Evolutionary conservation across 129 eudicot species (phyloP).

Genomic region (Artemisia argyi): DNA sequence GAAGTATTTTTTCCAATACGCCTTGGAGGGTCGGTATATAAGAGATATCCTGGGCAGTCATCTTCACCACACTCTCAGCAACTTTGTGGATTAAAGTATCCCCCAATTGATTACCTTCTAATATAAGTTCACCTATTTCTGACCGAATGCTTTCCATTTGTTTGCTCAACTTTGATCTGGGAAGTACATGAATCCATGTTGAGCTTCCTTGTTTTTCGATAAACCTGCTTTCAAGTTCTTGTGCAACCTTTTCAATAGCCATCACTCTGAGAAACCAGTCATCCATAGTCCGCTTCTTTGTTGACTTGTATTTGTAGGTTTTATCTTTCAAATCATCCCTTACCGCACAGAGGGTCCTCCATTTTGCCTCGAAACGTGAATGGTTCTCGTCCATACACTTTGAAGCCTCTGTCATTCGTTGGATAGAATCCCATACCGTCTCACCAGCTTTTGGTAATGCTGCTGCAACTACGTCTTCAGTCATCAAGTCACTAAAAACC

Average conservation of each 20-base stretch:
- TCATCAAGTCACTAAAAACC: constrained; percentile 18
- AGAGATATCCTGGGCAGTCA: constrained; percentile 27
- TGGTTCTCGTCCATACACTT: constrained; percentile 22
- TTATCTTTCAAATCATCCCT: constrained; percentile 28
- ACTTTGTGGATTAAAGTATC: constrained; percentile 31
- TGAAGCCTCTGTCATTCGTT: constrained; percentile 15
- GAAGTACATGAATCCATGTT: constrained; percentile 15
- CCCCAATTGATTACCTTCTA: constrained; percentile 13
- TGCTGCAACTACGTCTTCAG: constrained; percentile 18
- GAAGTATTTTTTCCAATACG: constrained; percentile 21
- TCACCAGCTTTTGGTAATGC: constrained; percentile 21
- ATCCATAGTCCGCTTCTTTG: constrained; percentile 28
- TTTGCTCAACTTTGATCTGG: constrained; percentile 24
- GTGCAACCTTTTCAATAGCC: constrained; percentile 20
- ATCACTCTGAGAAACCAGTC: constrained; percentile 32
- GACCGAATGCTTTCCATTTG: constrained; percentile 16
- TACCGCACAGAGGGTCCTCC: constrained; percentile 28
- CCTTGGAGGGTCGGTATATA: constrained; percentile 29
- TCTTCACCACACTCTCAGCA: constrained; percentile 21
- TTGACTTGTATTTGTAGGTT: constrained; percentile 29
- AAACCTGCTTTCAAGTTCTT: constrained; percentile 22
- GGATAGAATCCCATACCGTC: constrained; percentile 30
- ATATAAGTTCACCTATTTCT: constrained; percentile 19
- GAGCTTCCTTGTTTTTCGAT: constrained; percentile 17
- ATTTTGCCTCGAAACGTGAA: constrained; percentile 20